Evolutionary conservation across 352 stramenopile genomes (phyloP).

Genomic region (Phytophthora pini): DNA sequence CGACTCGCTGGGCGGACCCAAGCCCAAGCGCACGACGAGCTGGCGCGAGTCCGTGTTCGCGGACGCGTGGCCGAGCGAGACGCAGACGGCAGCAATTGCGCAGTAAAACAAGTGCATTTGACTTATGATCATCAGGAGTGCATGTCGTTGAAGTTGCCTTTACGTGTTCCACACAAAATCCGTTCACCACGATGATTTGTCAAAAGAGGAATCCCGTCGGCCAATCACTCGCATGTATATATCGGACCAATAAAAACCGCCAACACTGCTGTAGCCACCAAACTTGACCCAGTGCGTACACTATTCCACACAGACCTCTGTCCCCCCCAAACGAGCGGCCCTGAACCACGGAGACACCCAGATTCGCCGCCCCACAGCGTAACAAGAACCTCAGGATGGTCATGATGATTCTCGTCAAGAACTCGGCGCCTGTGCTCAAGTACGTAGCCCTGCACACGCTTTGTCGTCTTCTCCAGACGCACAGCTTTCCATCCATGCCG

Average conservation of each 20-base stretch:
- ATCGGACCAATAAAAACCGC: not conserved
- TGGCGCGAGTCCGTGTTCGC: conserved; percentile 36
- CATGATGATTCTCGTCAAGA: conserved; percentile 64
- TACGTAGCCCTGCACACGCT: conserved; percentile 28
- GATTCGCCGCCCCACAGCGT: conserved; percentile 32
- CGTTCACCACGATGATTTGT: no score
- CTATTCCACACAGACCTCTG: not conserved
- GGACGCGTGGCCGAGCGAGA: conserved; percentile 11
- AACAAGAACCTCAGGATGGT: conserved; percentile 40
- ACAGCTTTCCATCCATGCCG: not conserved
- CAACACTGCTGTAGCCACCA: not conserved
- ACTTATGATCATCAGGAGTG: not conserved
- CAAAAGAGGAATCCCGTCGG: no score
- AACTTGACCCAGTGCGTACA: not conserved
- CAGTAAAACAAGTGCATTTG: conserved; percentile 4
- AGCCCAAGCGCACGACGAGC: conserved; percentile 25
- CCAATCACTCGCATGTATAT: no score
- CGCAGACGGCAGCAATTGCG: not conserved
- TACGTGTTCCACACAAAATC: conserved; percentile 9
- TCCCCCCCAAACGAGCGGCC: conserved; percentile 36
- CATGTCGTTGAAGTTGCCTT: conserved; percentile 28
- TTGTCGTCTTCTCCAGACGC: not conserved
- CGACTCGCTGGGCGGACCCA: conserved; percentile 10
- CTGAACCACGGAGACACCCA: conserved; percentile 41
- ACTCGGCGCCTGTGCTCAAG: conserved; percentile 58